A percentile compares a stretch with the other conserved stretches of the same genome.
Conservation (phyloP, 2,329 filamentous ascomycete genomes). For the Helotiales sp. region DNA sequence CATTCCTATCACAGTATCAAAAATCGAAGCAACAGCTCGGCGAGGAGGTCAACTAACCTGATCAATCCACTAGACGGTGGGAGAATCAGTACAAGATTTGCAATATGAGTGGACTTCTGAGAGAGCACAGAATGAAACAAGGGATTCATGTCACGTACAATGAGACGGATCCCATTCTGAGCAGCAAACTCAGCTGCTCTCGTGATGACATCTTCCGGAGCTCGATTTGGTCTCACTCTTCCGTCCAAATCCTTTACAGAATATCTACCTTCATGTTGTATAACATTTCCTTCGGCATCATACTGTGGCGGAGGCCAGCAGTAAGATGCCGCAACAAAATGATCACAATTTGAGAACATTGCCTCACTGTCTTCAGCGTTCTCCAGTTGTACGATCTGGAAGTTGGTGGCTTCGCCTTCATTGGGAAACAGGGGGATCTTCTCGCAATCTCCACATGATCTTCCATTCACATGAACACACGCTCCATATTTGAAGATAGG, state of each 20-base stretch:
- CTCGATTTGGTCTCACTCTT: conserved; percentile 7
- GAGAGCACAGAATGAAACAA: no score
- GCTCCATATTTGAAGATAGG: conserved; percentile 6
- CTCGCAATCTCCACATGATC: conserved; percentile 5
- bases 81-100: not conserved
- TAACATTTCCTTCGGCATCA: not conserved
- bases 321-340: conserved; percentile 23
- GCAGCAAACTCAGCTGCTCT: conserved; percentile 26
- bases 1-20: conserved; percentile 24
- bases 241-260: not conserved
- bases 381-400: conserved; percentile 6
- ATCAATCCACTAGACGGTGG: conserved; percentile 26
- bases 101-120: not conserved
- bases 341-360: conserved; percentile 8
- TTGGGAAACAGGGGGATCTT: conserved; percentile 3
- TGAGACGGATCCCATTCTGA: conserved; percentile 19
- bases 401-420: conserved; percentile 1
- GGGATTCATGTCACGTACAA: conserved; percentile 6
- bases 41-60: conserved; percentile 11
- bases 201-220: conserved; percentile 22
- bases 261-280: conserved; percentile 4
- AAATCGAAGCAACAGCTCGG: not conserved
- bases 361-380: not conserved
- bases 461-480: conserved; percentile 16
- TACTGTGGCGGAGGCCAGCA: conserved; percentile 15